Evolutionary conservation across 208 protist genomes (phyloP).

Genomic region (Naegleria fowleri): DNA sequence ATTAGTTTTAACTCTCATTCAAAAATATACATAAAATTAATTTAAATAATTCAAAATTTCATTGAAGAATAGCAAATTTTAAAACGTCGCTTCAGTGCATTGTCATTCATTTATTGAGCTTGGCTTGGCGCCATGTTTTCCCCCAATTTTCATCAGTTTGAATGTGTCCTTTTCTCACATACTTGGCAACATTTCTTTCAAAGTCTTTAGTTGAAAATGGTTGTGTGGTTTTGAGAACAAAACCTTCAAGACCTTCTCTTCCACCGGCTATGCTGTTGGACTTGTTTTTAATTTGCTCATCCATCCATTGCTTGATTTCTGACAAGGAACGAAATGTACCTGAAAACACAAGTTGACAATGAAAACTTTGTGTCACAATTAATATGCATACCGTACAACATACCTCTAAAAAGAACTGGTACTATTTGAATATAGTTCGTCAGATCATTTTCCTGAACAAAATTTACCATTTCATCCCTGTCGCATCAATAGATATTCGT

Average conservation of each 20-base stretch:
- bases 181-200: slow-evolving; percentile 34
- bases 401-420: slow-evolving; percentile 27
- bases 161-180: slow-evolving; percentile 38
- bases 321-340: slow-evolving; percentile 23
- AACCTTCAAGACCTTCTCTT: slow-evolving; percentile 25
- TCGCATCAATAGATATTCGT: neutral
- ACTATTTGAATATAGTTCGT: slow-evolving; percentile 19
- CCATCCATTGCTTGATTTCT: slow-evolving; percentile 33
- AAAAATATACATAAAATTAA: neutral
- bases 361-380: too few relatives aligned
- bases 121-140: slow-evolving; percentile 38
- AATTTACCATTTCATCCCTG: slow-evolving; percentile 5
- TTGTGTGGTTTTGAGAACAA: slow-evolving; percentile 28
- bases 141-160: slow-evolving; percentile 38
- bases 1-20: neutral
- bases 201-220: slow-evolving; percentile 26
- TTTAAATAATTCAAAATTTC: neutral
- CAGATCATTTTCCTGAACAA: slow-evolving; percentile 25
- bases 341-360: too few relatives aligned
- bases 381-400: too few relatives aligned
- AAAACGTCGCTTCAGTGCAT: too few relatives aligned
- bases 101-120: neutral
- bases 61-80: too few relatives aligned
- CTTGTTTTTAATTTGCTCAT: neutral
- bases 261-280: neutral